Conservation (phyloP, 768 basidiomycete genomes). For the Tylopilus plumbeoviolaceoides region DNA sequence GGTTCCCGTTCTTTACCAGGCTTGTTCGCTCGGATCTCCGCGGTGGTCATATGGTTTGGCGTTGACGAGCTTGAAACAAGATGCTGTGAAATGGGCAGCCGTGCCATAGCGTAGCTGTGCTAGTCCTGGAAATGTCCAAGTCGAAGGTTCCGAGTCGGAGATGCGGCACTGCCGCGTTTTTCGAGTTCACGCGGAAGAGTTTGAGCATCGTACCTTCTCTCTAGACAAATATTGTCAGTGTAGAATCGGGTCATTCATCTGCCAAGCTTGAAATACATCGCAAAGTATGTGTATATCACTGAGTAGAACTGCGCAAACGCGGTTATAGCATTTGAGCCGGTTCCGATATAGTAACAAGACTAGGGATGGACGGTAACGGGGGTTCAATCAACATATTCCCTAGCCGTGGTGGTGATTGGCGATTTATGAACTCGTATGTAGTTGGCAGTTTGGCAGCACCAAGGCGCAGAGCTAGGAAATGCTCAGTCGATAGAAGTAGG, state of each 20-base stretch:
- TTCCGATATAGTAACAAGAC: conserved; percentile 14
- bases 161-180: too few species aligned
- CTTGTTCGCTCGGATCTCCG: too few species aligned
- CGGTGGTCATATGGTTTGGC: too few species aligned
- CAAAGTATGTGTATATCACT: conserved; percentile 6
- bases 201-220: neutral
- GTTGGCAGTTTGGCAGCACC: conserved; percentile 88
- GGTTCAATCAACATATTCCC: conserved; percentile 59
- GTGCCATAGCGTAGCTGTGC: too few species aligned
- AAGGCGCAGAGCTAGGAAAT: conserved; percentile 67
- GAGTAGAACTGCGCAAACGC: neutral
- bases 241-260: neutral
- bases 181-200: too few species aligned
- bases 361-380: neutral
- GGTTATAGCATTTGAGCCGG: conserved; percentile 9
- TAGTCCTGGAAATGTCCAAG: too few species aligned
- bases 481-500: conserved; percentile 2
- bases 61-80: too few species aligned
- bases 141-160: too few species aligned
- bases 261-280: neutral
- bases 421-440: conserved; percentile 80
- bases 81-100: too few species aligned
- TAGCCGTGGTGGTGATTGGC: conserved; percentile 63
- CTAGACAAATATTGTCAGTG: neutral
- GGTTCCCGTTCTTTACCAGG: too few species aligned